Percentiles rank a stretch among this genome's conserved stretches.
phyloP scores from a whole-genome alignment of 768 basidiomycete genomes.

The Sporobolomyces roseus region DNA sequence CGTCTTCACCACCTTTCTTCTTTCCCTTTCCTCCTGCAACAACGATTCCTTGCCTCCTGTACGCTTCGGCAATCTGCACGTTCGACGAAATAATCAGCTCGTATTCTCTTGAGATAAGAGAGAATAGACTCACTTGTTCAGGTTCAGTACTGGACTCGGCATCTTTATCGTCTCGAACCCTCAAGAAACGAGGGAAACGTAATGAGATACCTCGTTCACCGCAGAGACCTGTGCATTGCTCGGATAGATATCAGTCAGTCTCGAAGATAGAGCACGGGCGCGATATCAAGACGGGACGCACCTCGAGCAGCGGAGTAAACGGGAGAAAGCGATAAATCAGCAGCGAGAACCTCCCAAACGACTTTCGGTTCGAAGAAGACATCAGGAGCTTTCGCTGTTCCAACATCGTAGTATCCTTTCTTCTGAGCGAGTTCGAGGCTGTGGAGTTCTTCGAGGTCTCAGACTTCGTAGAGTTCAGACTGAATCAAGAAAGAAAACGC shows the following conservation, averaged over 20 bases:
- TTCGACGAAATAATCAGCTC: background rate
- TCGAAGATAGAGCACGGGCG: background rate
- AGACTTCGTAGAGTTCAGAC: too few species aligned
- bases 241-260: background rate
- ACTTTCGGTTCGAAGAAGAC: slow-evolving; percentile 96
- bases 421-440: slow-evolving; percentile 59
- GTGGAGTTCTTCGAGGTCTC: slow-evolving; percentile 15
- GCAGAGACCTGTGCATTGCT: slow-evolving; percentile 43
- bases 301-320: slow-evolving; percentile 93
- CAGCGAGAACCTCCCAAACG: slow-evolving; percentile 97
- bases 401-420: slow-evolving; percentile 78
- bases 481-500: slow-evolving; percentile 44
- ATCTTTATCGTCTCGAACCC: slow-evolving; percentile 85
- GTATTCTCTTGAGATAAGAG: background rate
- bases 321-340: slow-evolving; percentile 93
- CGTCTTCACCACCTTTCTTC: slow-evolving; percentile 29
- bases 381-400: slow-evolving; percentile 84
- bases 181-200: slow-evolving; percentile 91
- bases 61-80: slow-evolving; percentile 42
- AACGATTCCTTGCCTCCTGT: slow-evolving; percentile 38
- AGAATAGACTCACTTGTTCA: slow-evolving; percentile 63
- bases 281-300: slow-evolving; percentile 51
- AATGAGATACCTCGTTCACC: slow-evolving; percentile 90
- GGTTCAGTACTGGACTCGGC: slow-evolving; percentile 88
- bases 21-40: slow-evolving; percentile 30